phyloP scores from a whole-genome alignment of 208 protist genomes.

The Leishmania martiniquensis region DNA sequence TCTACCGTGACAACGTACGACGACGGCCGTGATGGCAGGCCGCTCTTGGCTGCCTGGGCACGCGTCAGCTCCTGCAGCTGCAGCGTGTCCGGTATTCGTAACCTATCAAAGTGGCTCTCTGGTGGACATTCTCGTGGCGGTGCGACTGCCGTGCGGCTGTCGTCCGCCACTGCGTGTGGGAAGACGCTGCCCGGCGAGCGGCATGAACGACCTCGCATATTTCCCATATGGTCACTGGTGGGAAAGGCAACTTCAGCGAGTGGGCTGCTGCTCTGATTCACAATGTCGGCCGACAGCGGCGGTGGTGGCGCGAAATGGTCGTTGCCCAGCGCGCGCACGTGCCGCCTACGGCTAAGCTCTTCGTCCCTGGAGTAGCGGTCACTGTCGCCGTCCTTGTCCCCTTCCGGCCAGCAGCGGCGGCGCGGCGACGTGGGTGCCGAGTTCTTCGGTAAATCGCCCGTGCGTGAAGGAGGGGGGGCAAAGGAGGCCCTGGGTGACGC shows the following conservation, averaged over 20 bases:
- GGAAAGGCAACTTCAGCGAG: neutral
- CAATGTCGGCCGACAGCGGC: neutral
- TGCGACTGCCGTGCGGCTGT: neutral
- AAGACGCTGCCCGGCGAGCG: neutral
- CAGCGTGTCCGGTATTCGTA: slow-evolving; percentile 18
- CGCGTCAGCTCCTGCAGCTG: neutral
- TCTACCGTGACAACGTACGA: slow-evolving; percentile 1
- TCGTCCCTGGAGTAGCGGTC: neutral
- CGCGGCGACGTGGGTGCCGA: slow-evolving; percentile 12
- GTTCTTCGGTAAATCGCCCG: neutral
- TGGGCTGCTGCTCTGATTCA: slow-evolving; percentile 8
- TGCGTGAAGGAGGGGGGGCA: neutral
- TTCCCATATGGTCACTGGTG: slow-evolving; percentile 1
- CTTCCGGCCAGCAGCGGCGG: neutral
- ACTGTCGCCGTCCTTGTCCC: neutral
- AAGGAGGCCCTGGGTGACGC: neutral
- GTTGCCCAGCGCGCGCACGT: slow-evolving; percentile 18
- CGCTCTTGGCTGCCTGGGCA: too few relatives aligned
- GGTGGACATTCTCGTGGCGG: neutral
- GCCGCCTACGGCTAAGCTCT: neutral
- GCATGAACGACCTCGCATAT: neutral
- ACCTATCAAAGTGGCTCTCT: slow-evolving; percentile 43
- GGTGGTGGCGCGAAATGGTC: slow-evolving; percentile 24
- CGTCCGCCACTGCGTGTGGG: neutral
- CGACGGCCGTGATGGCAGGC: slow-evolving; percentile 6